Conservation (phyloP, 805 yeast species). For the Saturnispora silvae region DNA sequence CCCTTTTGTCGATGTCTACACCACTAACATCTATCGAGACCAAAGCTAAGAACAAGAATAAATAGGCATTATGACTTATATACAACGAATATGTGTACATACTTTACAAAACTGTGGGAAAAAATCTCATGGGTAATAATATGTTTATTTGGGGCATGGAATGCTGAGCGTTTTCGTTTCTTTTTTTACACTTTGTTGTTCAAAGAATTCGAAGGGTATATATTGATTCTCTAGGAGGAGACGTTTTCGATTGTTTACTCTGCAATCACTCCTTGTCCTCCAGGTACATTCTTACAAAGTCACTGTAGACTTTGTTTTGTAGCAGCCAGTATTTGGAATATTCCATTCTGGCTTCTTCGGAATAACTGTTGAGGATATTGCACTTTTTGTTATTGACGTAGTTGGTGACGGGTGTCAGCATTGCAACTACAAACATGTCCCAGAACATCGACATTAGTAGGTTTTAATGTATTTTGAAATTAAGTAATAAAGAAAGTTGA, state of each 20-base stretch:
- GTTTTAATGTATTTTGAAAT: neutral
- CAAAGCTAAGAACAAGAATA: neutral
- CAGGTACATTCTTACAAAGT: slow-evolving; percentile 12
- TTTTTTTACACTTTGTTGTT: too few species aligned
- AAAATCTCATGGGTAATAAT: too few species aligned
- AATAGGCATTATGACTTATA: too few species aligned
- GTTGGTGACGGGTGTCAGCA: slow-evolving; percentile 10
- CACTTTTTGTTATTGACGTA: slow-evolving; percentile 14
- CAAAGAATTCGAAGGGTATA: too few species aligned
- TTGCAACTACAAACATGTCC: slow-evolving; percentile 13
- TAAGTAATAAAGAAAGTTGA: neutral
- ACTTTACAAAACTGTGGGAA: too few species aligned
- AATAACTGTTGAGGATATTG: slow-evolving; percentile 9
- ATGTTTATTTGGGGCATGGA: too few species aligned
- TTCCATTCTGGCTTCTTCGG: slow-evolving; percentile 10
- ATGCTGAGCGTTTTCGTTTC: too few species aligned
- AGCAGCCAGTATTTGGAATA: slow-evolving; percentile 12
- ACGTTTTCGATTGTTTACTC: too few species aligned
- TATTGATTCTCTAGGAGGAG: too few species aligned
- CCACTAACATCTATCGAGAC: slow-evolving; percentile 1
- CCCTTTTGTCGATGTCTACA: slow-evolving; percentile 20
- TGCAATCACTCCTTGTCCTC: too few species aligned
- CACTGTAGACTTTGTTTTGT: slow-evolving; percentile 12
- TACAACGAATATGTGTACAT: too few species aligned
- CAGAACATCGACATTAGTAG: slow-evolving; percentile 12